Percentiles rank a stretch among this genome's conserved stretches.
These are phyloP conservation scores for Cordyceps tenuipes DNA, from an alignment of 2,329 filamentous ascomycete species.

Conservation along the genomic window DNA sequence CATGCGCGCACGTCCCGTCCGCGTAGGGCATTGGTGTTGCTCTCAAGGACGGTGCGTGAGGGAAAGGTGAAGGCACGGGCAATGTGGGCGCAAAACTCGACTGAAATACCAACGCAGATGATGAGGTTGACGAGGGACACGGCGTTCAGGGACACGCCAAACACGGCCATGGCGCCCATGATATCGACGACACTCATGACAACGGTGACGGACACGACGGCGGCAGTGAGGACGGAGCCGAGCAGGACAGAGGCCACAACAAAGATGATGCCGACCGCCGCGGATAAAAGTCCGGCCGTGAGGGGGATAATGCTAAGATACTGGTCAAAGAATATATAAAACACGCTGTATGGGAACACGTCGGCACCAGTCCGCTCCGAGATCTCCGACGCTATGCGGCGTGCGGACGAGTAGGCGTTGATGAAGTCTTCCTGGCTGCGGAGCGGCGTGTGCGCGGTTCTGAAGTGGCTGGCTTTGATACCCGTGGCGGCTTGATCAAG, in stretches of 20 bases:
- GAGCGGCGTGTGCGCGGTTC: conserved; percentile 79
- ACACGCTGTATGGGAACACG: conserved; percentile 93
- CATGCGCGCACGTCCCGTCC: conserved; percentile 80
- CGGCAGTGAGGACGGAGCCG: conserved; percentile 72
- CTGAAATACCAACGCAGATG: conserved; percentile 92
- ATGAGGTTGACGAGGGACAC: conserved; percentile 93
- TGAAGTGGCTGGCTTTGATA: conserved; percentile 81
- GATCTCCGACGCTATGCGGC: conserved; percentile 76
- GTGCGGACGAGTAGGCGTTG: conserved; percentile 76
- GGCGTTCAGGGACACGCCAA: conserved; percentile 84
- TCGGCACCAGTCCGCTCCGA: conserved; percentile 63
- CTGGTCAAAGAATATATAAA: conserved; percentile 99
- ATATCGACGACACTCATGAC: conserved; percentile 92
- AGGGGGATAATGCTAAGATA: conserved; percentile 79
- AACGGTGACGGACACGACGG: conserved; percentile 78
- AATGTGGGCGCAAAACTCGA: conserved; percentile 97
- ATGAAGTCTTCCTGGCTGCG: conserved; percentile 91
- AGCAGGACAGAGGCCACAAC: conserved; percentile 70
- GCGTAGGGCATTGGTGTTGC: conserved; percentile 65
- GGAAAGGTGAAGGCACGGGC: conserved; percentile 95
- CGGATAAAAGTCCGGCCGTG: conserved; percentile 69
- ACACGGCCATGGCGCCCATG: conserved; percentile 86
- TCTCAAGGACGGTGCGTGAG: conserved; percentile 69
- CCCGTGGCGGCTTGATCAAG: conserved; percentile 59
- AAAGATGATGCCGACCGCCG: conserved; percentile 79